These are phyloP conservation scores for Mucor mucedo DNA, from an alignment of 371 early-diverging fungal species.

Conservation along the genomic window DNA sequence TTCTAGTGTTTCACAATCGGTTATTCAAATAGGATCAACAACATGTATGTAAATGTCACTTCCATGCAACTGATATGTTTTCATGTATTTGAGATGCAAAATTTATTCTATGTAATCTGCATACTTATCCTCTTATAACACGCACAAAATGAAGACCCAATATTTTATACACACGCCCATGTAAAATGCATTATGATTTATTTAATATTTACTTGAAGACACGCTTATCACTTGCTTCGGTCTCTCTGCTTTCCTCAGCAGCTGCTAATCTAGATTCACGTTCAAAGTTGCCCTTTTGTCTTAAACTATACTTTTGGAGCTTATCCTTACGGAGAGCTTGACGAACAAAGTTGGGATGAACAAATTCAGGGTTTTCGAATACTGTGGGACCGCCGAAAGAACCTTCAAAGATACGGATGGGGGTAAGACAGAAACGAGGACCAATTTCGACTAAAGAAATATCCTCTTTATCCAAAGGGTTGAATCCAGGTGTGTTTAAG, in stretches of 20 bases:
- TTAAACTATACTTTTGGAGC: conserved; percentile 57
- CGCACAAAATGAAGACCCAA: no score
- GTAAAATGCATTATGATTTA: conserved; percentile 8
- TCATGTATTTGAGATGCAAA: no score
- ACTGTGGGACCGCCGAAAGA: conserved; percentile 92
- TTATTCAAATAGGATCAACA: no score
- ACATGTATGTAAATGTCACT: no score
- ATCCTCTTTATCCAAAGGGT: conserved; percentile 67
- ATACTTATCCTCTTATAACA: no score
- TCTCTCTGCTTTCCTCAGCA: conserved; percentile 57
- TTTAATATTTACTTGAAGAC: conserved; percentile 56
- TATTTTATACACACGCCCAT: no score
- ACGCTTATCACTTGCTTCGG: conserved; percentile 56
- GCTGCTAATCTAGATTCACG: conserved; percentile 55
- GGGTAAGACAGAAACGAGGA: conserved; percentile 94
- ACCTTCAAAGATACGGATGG: conserved; percentile 94
- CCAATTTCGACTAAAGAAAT: conserved; percentile 94
- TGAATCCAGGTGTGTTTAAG: conserved; percentile 55
- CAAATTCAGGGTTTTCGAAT: conserved; percentile 88
- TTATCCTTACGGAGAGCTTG: conserved; percentile 55
- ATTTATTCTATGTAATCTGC: no score
- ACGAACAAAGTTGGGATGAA: conserved; percentile 77
- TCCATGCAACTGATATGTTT: no score
- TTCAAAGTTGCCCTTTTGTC: conserved; percentile 50
- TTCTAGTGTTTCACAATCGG: no score